Conservation (phyloP, 2,329 filamentous ascomycete genomes). For the Verticillium nonalfalfae region DNA sequence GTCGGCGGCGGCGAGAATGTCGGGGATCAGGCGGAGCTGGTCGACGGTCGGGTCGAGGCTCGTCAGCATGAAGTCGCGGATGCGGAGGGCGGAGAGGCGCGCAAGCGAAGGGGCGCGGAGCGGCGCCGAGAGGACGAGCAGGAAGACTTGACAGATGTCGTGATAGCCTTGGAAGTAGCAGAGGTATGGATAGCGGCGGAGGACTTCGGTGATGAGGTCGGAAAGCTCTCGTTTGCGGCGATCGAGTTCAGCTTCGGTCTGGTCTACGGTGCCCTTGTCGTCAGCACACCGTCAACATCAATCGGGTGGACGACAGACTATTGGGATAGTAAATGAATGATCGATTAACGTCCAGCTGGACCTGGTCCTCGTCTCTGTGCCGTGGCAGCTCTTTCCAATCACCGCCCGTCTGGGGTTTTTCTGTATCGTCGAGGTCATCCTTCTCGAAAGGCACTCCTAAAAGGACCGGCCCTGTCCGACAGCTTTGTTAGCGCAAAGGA, state of each 20-base stretch:
- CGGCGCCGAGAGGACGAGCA: conserved; percentile 69
- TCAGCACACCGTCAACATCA: conserved; percentile 5
- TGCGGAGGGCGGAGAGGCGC: conserved; percentile 81
- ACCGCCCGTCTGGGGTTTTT: conserved; percentile 2
- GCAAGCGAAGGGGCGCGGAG: conserved; percentile 57
- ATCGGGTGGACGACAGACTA: conserved; percentile 41
- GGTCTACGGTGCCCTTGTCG: conserved; percentile 41
- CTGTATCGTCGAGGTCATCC: conserved; percentile 8
- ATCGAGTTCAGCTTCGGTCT: conserved; percentile 62
- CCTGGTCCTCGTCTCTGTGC: conserved; percentile 88
- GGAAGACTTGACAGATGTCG: conserved; percentile 93
- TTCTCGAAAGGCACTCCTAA: conserved; percentile 33
- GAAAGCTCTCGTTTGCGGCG: conserved; percentile 71
- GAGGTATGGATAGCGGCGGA: conserved; percentile 75
- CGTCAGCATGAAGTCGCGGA: conserved; percentile 96
- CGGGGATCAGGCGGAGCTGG: conserved; percentile 82
- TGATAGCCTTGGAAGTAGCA: conserved; percentile 99
- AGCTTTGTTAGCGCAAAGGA: background rate
- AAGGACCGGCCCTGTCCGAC: conserved; percentile 52
- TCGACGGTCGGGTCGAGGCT: conserved; percentile 72
- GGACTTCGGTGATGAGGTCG: conserved; percentile 70
- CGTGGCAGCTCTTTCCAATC: conserved; percentile 58
- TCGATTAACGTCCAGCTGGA: conserved; percentile 84
- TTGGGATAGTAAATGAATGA: conserved; percentile 97
- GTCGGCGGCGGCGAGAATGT: conserved; percentile 70